These are phyloP conservation scores for Fimicolochytrium jonesii DNA, from an alignment of 192 early-diverging fungal genomes.

Conservation along the genomic window DNA sequence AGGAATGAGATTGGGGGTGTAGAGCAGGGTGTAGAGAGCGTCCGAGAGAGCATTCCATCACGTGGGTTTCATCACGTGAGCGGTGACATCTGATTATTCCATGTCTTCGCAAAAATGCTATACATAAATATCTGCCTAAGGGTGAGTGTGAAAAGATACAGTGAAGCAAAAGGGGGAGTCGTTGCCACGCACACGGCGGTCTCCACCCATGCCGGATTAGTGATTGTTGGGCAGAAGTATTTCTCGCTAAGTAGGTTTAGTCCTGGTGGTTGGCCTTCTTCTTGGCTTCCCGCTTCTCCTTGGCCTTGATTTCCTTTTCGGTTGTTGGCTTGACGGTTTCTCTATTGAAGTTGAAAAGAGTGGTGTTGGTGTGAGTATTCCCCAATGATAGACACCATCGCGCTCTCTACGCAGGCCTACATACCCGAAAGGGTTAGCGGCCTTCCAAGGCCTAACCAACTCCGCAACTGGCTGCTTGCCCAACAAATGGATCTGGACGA, in stretches of 20 bases:
- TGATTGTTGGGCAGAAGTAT: too few relatives aligned
- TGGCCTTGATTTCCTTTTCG: slow-evolving; percentile 45
- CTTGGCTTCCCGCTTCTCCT: slow-evolving; percentile 50
- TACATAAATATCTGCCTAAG: too few relatives aligned
- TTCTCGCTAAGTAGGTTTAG: slow-evolving; percentile 1
- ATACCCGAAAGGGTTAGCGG: slow-evolving; percentile 68
- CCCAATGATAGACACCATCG: neutral
- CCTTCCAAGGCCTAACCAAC: slow-evolving; percentile 81
- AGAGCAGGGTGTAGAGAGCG: neutral
- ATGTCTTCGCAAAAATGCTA: too few relatives aligned
- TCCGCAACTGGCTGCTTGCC: slow-evolving; percentile 70
- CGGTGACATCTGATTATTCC: too few relatives aligned
- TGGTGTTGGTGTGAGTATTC: neutral
- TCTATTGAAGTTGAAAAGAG: neutral
- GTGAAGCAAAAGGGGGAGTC: too few relatives aligned
- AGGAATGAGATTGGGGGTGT: too few relatives aligned
- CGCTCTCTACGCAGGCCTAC: neutral
- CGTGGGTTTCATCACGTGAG: too few relatives aligned
- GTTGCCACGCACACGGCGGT: too few relatives aligned
- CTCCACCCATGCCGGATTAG: too few relatives aligned
- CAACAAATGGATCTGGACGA: slow-evolving; percentile 77
- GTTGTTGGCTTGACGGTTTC: slow-evolving; percentile 20
- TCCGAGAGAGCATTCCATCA: too few relatives aligned
- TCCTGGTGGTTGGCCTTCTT: slow-evolving; percentile 42
- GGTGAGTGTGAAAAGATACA: too few relatives aligned